Percentiles rank a stretch among this genome's conserved stretches.
Evolutionary conservation across 441 rosid species (phyloP).

Genomic region (Croton laevigatus): DNA sequence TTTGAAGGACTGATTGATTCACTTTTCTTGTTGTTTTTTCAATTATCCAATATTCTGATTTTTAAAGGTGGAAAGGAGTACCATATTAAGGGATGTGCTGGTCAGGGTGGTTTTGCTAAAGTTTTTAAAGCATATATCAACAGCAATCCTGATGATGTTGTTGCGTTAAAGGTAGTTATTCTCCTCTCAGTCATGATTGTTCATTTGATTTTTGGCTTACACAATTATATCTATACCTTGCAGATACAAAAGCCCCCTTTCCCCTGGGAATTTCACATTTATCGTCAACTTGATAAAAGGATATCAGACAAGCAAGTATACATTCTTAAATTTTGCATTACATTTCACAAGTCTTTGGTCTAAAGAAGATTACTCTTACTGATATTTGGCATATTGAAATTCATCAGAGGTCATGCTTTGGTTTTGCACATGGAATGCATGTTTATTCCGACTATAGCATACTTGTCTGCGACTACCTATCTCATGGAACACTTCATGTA

Average conservation of each 20-base stretch:
- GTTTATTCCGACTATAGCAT: constrained; percentile 73
- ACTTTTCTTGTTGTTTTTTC: background rate
- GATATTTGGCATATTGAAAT: constrained; percentile 14
- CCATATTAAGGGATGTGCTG: constrained; percentile 94
- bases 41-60: background rate
- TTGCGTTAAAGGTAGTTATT: constrained; percentile 70
- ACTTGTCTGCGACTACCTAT: constrained; percentile 75
- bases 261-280: constrained; percentile 96
- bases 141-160: constrained; percentile 68
- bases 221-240: constrained; percentile 16
- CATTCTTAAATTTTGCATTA: constrained; percentile 15
- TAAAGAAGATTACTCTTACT: constrained; percentile 12
- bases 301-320: constrained; percentile 60
- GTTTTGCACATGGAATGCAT: constrained; percentile 70
- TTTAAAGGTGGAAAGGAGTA: constrained; percentile 75
- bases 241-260: constrained; percentile 93
- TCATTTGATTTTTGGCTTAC: background rate
- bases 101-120: constrained; percentile 88
- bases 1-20: background rate
- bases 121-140: constrained; percentile 72
- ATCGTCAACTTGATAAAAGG: constrained; percentile 82
- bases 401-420: constrained; percentile 77
- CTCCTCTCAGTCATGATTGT: constrained; percentile 1
- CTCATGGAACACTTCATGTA: constrained; percentile 87
- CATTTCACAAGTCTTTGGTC: constrained; percentile 15